These are phyloP conservation scores for Colletotrichum tamarilloi DNA, from an alignment of 2,329 filamentous ascomycete genomes.

Conservation along the genomic window DNA sequence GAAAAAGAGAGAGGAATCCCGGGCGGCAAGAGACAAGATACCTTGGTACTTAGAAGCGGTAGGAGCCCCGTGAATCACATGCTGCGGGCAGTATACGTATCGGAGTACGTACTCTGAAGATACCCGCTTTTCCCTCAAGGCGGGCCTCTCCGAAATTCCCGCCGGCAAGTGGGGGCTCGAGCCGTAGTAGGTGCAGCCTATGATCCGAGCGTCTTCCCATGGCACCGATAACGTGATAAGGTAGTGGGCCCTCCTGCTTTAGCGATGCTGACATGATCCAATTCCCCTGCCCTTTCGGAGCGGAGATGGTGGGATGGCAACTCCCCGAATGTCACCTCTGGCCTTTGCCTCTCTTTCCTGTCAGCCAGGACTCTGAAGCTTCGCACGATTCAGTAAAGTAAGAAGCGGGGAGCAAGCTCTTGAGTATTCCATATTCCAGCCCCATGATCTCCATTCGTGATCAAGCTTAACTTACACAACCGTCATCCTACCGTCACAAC, in stretches of 20 bases:
- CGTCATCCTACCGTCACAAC: not conserved
- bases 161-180: constrained; percentile 9
- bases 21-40: not conserved
- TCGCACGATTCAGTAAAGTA: not conserved
- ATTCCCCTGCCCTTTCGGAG: not conserved
- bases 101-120: not conserved
- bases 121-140: not conserved
- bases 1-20: not conserved
- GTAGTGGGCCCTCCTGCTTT: not conserved
- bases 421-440: not conserved
- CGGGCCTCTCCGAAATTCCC: not conserved
- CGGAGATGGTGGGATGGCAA: not conserved
- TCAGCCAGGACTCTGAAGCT: not conserved
- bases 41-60: no score
- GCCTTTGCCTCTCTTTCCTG: not conserved
- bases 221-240: constrained; percentile 15
- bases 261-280: not conserved
- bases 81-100: not conserved
- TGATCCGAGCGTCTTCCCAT: not conserved
- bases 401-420: not conserved
- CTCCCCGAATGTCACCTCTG: not conserved
- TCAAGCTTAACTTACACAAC: not conserved
- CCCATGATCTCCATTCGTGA: not conserved
- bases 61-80: not conserved
- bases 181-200: not conserved